Percentiles rank a stretch among this genome's conserved stretches.
Conservation (phyloP, 2,329 filamentous ascomycete genomes). For the Dissoconium aciculare region DNA sequence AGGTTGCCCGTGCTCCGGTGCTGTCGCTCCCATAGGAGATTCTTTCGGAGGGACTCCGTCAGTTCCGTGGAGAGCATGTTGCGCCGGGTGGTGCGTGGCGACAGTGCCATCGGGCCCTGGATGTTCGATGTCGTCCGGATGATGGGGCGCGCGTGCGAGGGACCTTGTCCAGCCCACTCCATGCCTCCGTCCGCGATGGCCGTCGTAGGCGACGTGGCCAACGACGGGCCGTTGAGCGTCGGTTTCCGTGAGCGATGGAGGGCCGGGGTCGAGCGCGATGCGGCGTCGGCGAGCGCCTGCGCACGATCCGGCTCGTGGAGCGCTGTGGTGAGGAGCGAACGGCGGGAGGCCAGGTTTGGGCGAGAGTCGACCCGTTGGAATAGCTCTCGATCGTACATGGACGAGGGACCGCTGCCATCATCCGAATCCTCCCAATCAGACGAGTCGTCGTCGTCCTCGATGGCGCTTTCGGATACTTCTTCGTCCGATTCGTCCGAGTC, state of each 20-base stretch:
- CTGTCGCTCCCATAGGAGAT: slow-evolving; percentile 87
- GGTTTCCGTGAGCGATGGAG: slow-evolving; percentile 46
- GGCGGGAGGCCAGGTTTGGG: slow-evolving; percentile 67
- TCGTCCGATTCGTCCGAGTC: slow-evolving; percentile 42
- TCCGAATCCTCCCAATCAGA: slow-evolving; percentile 45
- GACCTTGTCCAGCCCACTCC: slow-evolving; percentile 27
- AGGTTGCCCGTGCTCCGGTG: slow-evolving; percentile 84
- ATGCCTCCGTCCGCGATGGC: slow-evolving; percentile 22
- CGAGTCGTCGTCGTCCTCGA: slow-evolving; percentile 41
- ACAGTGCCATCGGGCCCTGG: slow-evolving; percentile 49
- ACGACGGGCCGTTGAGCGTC: slow-evolving; percentile 53
- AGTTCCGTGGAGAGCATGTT: slow-evolving; percentile 95
- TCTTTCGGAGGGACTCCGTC: slow-evolving; percentile 78
- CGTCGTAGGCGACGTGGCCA: slow-evolving; percentile 44
- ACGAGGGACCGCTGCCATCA: slow-evolving; percentile 67
- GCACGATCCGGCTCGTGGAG: slow-evolving; percentile 67
- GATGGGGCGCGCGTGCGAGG: slow-evolving; percentile 45
- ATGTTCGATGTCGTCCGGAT: slow-evolving; percentile 53
- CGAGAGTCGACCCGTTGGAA: slow-evolving; percentile 88
- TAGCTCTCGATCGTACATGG: slow-evolving; percentile 54
- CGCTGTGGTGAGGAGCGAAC: slow-evolving; percentile 79
- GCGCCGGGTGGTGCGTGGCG: slow-evolving; percentile 76
- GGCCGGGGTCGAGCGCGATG: slow-evolving; percentile 40
- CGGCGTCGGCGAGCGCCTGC: slow-evolving; percentile 51
- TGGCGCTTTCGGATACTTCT: slow-evolving; percentile 63